Evolutionary conservation across 2,329 filamentous ascomycete genomes (phyloP).

Genomic region (Trichoderma koningiopsis): DNA sequence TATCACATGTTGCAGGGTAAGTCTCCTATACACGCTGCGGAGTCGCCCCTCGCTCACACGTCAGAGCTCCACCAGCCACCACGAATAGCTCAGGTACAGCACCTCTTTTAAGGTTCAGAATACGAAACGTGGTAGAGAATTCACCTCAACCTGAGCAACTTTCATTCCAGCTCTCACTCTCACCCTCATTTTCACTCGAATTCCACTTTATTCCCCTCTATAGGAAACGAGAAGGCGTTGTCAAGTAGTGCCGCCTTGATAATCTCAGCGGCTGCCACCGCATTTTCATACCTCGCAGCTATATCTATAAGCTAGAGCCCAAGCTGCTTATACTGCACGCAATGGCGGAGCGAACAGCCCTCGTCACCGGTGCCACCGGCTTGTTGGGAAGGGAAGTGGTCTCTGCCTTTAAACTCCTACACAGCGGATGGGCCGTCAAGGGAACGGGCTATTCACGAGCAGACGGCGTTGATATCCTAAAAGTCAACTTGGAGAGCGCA

Average conservation of each 20-base stretch:
- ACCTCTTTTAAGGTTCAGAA: background rate
- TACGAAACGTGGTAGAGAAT: background rate
- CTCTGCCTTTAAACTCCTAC: conserved; percentile 62
- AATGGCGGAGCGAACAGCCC: conserved; percentile 51
- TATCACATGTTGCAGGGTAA: conserved; percentile 3
- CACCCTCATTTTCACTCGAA: background rate
- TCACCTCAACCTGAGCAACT: background rate
- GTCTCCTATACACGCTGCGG: background rate
- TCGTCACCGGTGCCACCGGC: conserved; percentile 84
- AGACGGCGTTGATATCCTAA: conserved; percentile 67
- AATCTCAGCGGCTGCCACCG: background rate
- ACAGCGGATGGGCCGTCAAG: conserved; percentile 62
- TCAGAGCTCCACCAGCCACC: conserved; percentile 21
- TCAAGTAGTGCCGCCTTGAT: background rate
- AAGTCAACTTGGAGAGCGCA: conserved; percentile 54
- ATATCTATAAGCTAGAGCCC: background rate
- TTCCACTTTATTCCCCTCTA: too few species aligned
- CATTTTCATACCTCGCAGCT: background rate
- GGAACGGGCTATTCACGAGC: conserved; percentile 76
- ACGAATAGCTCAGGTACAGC: conserved; percentile 4
- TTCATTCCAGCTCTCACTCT: background rate
- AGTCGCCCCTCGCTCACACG: conserved; percentile 19
- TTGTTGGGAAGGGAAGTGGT: conserved; percentile 79
- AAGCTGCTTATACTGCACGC: background rate
- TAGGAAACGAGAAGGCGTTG: too few species aligned